Evolutionary conservation across 1,284 basidiomycete genomes (phyloP).

Genomic region (Tausonia pullulans): DNA sequence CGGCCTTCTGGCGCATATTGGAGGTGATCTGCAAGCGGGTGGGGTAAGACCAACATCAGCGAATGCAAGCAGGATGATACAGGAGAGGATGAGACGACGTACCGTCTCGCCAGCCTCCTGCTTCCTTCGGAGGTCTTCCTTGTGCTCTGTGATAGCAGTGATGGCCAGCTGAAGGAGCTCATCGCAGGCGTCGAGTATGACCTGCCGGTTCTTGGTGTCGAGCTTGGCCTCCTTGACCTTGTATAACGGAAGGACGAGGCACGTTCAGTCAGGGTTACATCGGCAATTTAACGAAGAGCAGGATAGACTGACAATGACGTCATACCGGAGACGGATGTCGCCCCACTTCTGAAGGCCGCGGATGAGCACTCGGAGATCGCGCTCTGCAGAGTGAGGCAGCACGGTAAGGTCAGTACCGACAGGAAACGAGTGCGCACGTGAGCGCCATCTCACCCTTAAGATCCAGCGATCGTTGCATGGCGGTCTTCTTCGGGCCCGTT

Average conservation of each 20-base stretch:
- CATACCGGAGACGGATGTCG: slow-evolving; percentile 88
- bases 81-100: slow-evolving; percentile 23
- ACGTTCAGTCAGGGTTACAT: not conserved
- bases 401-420: not conserved
- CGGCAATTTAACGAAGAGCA: not conserved
- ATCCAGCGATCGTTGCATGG: slow-evolving; percentile 86
- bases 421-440: not conserved
- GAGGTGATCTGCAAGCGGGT: slow-evolving; percentile 34
- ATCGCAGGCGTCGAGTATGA: slow-evolving; percentile 83
- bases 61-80: not conserved
- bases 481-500: slow-evolving; percentile 44
- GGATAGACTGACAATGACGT: slow-evolving; percentile 62
- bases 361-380: slow-evolving; percentile 90
- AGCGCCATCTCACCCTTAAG: slow-evolving; percentile 48
- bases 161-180: slow-evolving; percentile 82
- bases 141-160: slow-evolving; percentile 72
- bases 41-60: not conserved
- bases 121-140: slow-evolving; percentile 62
- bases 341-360: slow-evolving; percentile 96
- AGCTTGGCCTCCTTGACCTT: slow-evolving; percentile 87
- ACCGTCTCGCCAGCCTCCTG: slow-evolving; percentile 72
- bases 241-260: not conserved
- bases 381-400: slow-evolving; percentile 41
- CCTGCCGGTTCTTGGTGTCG: slow-evolving; percentile 83
- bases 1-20: slow-evolving; percentile 56